A percentile compares a stretch with the other conserved stretches of the same genome.
These are phyloP conservation scores for Tulasnella sp. DNA, from an alignment of 768 basidiomycete species.

Conservation along the genomic window DNA sequence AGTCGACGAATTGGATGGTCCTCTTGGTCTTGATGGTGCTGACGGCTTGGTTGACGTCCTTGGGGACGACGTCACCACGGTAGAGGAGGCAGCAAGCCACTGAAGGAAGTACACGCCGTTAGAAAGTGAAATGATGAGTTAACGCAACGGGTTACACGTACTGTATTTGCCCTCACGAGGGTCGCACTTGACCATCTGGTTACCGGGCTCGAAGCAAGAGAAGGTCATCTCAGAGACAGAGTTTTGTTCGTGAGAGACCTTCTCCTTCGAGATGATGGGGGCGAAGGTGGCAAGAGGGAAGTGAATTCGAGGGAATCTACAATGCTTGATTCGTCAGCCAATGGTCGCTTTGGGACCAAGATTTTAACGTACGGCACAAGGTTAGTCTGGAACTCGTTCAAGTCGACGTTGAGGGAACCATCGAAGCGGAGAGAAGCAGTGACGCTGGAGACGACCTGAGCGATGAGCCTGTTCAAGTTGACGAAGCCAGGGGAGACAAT, in stretches of 20 bases:
- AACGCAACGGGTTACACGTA: conserved; percentile 30
- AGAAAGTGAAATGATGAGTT: background rate
- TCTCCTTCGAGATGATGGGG: conserved; percentile 83
- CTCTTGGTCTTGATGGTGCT: conserved; percentile 93
- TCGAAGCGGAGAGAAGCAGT: conserved; percentile 96
- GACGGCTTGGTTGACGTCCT: conserved; percentile 89
- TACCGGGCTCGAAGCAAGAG: conserved; percentile 92
- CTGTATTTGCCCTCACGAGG: conserved; percentile 98
- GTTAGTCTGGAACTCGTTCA: conserved; percentile 99
- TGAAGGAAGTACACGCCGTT: conserved; percentile 21
- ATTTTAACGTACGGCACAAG: conserved; percentile 70
- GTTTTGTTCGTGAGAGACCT: conserved; percentile 94
- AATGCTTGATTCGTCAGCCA: background rate
- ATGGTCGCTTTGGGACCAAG: background rate
- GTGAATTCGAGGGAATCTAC: conserved; percentile 92
- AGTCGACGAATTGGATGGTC: conserved; percentile 96
- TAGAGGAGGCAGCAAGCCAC: conserved; percentile 89
- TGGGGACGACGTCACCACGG: conserved; percentile 94
- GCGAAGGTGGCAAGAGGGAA: conserved; percentile 97
- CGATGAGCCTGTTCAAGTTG: conserved; percentile 93
- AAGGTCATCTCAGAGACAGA: conserved; percentile 97
- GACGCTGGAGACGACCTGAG: conserved; percentile 96
- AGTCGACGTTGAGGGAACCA: conserved; percentile 92
- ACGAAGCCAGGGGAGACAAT: conserved; percentile 78
- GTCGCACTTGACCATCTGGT: conserved; percentile 94